Evolutionary conservation across 1,284 basidiomycete genomes (phyloP).

Genomic region (Ustilago crameri): DNA sequence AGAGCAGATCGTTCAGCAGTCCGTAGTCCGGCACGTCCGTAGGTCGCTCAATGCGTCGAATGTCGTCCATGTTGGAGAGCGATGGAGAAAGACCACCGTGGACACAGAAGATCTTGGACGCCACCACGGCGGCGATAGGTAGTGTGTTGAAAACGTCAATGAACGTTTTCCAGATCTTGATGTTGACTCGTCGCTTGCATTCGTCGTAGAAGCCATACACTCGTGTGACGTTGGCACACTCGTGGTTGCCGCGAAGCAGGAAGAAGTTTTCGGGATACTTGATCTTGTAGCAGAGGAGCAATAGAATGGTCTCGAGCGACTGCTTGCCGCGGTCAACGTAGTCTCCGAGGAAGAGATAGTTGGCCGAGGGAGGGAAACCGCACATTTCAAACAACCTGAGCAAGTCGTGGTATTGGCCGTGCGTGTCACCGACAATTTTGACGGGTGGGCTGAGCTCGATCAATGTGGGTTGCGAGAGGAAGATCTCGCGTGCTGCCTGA

Average conservation of each 20-base stretch:
- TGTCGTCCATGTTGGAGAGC: slow-evolving; percentile 97
- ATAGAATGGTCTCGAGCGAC: slow-evolving; percentile 94
- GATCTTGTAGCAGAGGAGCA: slow-evolving; percentile 93
- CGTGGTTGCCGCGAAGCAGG: slow-evolving; percentile 95
- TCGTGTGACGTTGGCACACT: slow-evolving; percentile 99
- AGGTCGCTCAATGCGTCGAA: slow-evolving; percentile 95
- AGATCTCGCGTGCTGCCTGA: slow-evolving; percentile 94
- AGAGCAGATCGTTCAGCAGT: slow-evolving; percentile 93
- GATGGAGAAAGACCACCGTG: slow-evolving; percentile 99
- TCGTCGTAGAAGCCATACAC: slow-evolving; percentile 99
- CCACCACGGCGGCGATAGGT: slow-evolving; percentile 97
- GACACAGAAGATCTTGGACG: slow-evolving; percentile 99
- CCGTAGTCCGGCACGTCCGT: slow-evolving; percentile 99
- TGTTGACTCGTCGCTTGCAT: slow-evolving; percentile 98
- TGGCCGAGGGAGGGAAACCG: slow-evolving; percentile 95
- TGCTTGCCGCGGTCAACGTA: slow-evolving; percentile 99
- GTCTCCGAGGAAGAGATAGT: slow-evolving; percentile 98
- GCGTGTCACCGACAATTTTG: slow-evolving; percentile 99
- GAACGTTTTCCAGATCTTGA: slow-evolving; percentile 99
- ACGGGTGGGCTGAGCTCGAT: slow-evolving; percentile 98
- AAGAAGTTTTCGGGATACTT: slow-evolving; percentile 99
- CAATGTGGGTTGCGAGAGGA: slow-evolving; percentile 94
- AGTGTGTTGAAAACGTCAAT: slow-evolving; percentile 99
- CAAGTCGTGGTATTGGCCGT: slow-evolving; percentile 98
- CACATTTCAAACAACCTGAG: slow-evolving; percentile 99